Base-by-base conservation (phyloP, 495 filamentous ascomycete species). In the Aspergillus bridgeri region DNA sequence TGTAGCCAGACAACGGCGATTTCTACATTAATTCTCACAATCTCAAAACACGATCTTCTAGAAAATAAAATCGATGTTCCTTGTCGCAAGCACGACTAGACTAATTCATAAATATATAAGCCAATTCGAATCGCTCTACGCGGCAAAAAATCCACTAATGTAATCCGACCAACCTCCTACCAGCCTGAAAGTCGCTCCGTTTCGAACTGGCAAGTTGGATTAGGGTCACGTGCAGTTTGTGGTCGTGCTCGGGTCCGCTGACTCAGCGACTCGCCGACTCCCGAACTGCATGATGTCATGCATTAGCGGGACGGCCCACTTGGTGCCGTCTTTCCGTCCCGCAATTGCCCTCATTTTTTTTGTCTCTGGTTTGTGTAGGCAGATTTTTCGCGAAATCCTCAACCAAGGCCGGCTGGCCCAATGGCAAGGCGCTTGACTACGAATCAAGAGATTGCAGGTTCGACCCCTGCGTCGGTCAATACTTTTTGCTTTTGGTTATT, bases 361-460 rank as follows among this genome's bases (percentile, higher is more conserved):
- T 38, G 33, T 4, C 1, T 2, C 11, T 11, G 33, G 33, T 1
- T 38, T 13, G 17, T 13, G 1, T 11, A 11, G 9, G 33, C 33
- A 38, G 17, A 38, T 38, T 17, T 3, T 15, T 9, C 1, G 33
- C 9, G 3, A 13, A 38, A 2, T 11, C 17, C 17, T 15, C 33
- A 38, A 17, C 33, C 9, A 38, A 54, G 70, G 71, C 69, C 72
- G 65, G 74, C 74, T 84, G 80, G 81, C 81, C 80, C 78, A 85
- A 85, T 85, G 82, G 82, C 77, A 85, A 85, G 82, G 81, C 81
- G 81, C 82, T 85, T 85, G 82, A 85, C 82, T 85, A 84, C 82
- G 82, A 82, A 81, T 81, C 79, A 81, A 81, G 79, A 81, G 79
- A 81, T 81, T 80, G 72, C 72, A 75, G 71, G 72, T 65, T 69